Conservation (phyloP, 345 rosid species). For the Carallia pectinifolia region DNA sequence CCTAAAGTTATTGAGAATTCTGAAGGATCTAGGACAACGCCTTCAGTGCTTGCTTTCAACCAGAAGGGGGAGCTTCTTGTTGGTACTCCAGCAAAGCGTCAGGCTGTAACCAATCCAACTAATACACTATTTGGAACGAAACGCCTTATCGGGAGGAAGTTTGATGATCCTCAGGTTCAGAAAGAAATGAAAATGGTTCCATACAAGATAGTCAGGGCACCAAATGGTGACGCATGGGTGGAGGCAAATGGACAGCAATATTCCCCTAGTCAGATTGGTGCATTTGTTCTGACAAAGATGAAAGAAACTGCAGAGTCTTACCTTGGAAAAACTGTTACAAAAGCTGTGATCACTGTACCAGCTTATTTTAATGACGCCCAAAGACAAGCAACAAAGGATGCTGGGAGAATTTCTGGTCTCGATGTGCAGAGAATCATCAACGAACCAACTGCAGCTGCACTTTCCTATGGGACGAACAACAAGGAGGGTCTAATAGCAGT, state of each 20-base stretch:
- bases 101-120: slow-evolving; percentile 86
- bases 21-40: slow-evolving; percentile 92
- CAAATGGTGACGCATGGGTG: slow-evolving; percentile 96
- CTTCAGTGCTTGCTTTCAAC: slow-evolving; percentile 84
- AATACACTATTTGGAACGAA: slow-evolving; percentile 80
- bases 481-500: slow-evolving; percentile 94
- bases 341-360: slow-evolving; percentile 87
- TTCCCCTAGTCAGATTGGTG: slow-evolving; percentile 88
- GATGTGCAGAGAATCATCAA: slow-evolving; percentile 88
- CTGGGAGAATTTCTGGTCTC: slow-evolving; percentile 88
- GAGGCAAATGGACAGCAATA: slow-evolving; percentile 80
- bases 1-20: slow-evolving; percentile 90
- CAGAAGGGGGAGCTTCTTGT: slow-evolving; percentile 74
- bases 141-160: slow-evolving; percentile 77
- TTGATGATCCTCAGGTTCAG: slow-evolving; percentile 71
- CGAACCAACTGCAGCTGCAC: slow-evolving; percentile 95
- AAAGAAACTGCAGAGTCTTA: slow-evolving; percentile 89
- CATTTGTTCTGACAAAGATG: slow-evolving; percentile 81
- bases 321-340: slow-evolving; percentile 62
- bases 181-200: slow-evolving; percentile 94
- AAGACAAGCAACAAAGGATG: slow-evolving; percentile 95
- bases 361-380: slow-evolving; percentile 97
- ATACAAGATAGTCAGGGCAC: slow-evolving; percentile 75
- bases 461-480: slow-evolving; percentile 88
- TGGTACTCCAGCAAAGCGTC: slow-evolving; percentile 91